phyloP scores from a whole-genome alignment of 2,329 filamentous ascomycete genomes.

The Alternaria arbusti region DNA sequence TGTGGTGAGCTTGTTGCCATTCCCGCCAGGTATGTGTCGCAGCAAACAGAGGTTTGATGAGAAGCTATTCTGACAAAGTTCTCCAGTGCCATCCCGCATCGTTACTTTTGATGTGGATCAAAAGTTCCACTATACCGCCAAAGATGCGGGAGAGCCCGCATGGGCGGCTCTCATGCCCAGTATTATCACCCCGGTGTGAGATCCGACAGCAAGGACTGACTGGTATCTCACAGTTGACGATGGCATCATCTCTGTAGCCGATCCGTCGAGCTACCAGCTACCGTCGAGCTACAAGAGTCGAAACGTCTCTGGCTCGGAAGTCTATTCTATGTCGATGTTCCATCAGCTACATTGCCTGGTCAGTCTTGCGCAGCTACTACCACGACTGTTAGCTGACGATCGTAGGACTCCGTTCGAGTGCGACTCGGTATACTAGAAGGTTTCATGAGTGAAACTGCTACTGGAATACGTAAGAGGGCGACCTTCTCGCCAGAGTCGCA shows the following conservation, averaged over 20 bases:
- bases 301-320: slow-evolving; percentile 2
- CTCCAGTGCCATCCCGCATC: slow-evolving; percentile 3
- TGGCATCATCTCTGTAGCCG: slow-evolving; percentile 1
- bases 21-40: neutral
- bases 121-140: slow-evolving; percentile 7
- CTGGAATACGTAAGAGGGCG: neutral
- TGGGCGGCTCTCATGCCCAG: slow-evolving; percentile 8
- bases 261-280: slow-evolving; percentile 5
- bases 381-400: neutral
- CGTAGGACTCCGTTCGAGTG: slow-evolving; percentile 4
- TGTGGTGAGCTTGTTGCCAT: neutral
- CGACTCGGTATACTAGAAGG: slow-evolving; percentile 2
- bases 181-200: neutral
- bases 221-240: neutral
- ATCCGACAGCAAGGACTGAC: neutral
- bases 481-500: slow-evolving; percentile 2
- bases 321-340: slow-evolving; percentile 12
- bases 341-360: slow-evolving; percentile 12
- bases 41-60: neutral
- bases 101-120: neutral
- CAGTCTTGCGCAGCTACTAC: neutral
- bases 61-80: neutral
- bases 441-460: neutral
- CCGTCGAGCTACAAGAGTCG: slow-evolving; percentile 8
- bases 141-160: neutral